Conservation (phyloP, 108 stramenopile genomes). For the Cyclotella baltica region DNA sequence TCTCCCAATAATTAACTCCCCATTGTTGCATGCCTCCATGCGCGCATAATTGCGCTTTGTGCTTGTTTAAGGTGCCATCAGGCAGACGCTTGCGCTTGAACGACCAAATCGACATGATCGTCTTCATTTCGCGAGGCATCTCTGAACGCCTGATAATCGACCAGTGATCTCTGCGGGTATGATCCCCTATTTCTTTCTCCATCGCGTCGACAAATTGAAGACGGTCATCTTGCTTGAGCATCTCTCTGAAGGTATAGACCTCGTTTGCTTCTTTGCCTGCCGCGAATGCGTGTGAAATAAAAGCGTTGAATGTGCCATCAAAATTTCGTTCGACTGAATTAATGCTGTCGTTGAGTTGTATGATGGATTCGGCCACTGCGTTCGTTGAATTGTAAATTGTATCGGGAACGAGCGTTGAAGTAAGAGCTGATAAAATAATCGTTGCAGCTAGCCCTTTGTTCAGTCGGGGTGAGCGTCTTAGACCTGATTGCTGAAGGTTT, state of each 20-base stretch:
- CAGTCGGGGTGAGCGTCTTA: neutral
- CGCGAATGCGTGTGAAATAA: neutral
- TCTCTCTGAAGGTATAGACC: too few relatives aligned
- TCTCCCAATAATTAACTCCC: too few relatives aligned
- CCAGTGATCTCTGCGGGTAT: constrained; percentile 8
- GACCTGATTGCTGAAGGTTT: neutral
- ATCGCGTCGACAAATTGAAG: constrained; percentile 7
- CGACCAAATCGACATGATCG: constrained; percentile 27
- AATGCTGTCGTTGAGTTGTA: neutral
- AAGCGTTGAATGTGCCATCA: neutral
- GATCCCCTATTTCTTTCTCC: neutral
- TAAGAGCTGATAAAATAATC: neutral
- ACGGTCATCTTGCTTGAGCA: constrained; percentile 8
- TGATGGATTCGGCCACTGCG: neutral
- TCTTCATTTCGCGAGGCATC: constrained; percentile 18
- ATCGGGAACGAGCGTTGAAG: neutral
- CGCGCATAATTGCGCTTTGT: too few relatives aligned
- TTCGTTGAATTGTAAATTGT: too few relatives aligned
- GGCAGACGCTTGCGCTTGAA: constrained; percentile 23
- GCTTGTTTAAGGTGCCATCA: too few relatives aligned
- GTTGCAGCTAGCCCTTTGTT: neutral
- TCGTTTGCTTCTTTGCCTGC: constrained; percentile 12
- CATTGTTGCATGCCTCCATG: too few relatives aligned
- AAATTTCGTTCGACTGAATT: neutral
- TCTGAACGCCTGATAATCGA: neutral